These are phyloP conservation scores for Fusarium subtropicale DNA, from an alignment of 2,329 filamentous ascomycete genomes.

Conservation along the genomic window DNA sequence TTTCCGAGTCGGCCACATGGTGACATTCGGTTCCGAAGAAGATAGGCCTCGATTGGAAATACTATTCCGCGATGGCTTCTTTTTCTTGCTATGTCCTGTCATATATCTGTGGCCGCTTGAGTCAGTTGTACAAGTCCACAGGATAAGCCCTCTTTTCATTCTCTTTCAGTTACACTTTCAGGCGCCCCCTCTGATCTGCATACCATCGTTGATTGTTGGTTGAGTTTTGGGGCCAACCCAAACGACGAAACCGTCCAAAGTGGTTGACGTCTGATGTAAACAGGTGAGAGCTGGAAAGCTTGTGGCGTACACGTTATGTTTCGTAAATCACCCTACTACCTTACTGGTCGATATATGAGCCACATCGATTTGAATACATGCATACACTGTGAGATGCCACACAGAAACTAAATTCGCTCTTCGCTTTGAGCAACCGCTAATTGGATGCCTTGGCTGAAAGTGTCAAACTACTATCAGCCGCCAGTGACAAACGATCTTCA, in stretches of 20 bases:
- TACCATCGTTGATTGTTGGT: constrained; percentile 20
- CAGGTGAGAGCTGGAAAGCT: neutral
- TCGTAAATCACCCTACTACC: neutral
- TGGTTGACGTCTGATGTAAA: constrained; percentile 9
- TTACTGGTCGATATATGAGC: constrained; percentile 14
- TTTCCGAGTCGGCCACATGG: neutral
- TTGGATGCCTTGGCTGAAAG: neutral
- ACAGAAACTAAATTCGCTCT: constrained; percentile 1
- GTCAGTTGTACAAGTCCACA: neutral
- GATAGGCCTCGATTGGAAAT: constrained; percentile 3
- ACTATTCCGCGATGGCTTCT: neutral
- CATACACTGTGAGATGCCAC: constrained; percentile 24
- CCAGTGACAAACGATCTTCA: constrained; percentile 11
- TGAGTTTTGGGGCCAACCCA: neutral
- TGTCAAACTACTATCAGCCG: constrained; percentile 2
- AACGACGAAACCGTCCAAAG: constrained; percentile 11
- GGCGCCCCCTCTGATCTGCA: constrained; percentile 28
- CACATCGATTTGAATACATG: constrained; percentile 22
- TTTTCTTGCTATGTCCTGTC: neutral
- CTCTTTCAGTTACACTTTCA: constrained; percentile 7
- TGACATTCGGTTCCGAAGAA: constrained; percentile 7
- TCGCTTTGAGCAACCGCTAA: neutral
- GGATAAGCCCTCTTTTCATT: constrained; percentile 1
- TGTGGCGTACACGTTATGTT: constrained; percentile 11
- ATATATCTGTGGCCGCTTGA: neutral